Evolutionary conservation across 441 rosid species (phyloP), one percentile per base, ranked within the genome.

Genomic region (Gossypium davidsonii): DNA sequence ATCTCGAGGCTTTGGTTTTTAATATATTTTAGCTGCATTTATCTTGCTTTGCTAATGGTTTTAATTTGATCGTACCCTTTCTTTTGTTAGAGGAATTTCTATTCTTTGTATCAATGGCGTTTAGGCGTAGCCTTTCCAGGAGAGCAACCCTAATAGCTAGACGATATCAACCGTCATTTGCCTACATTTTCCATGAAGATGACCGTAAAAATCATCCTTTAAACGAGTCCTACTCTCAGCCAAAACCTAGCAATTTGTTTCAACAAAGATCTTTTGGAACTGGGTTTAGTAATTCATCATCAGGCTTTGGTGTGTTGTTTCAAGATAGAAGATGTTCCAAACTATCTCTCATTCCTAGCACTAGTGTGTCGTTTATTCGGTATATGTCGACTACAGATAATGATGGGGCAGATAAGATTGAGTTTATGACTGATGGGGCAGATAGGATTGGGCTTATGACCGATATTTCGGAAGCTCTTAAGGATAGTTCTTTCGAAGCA

Each of bases 301-400:
- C 46, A 28, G 79, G 70, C 10, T 37, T 37, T 1, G 73, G 80
- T 31, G 64, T 60, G 67, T 58, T 82, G 48, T 71, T 78, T 51
- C 79, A 42, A 3, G 20, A 76, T 8, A 71, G 82, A 64, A 76
- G 78, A 71, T 69, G 83, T 63, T 73, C 66, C 2, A 77, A 73
- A 53, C 62, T 79, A 8, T 73, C 79, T 70, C 73, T 79, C 56
- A 58, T 71, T 34, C 83, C 89, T 0, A 65, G 85, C 25, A 58
- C 75, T 34, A 91, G 84, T 42, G 68, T 82, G 34, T 80, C 88
- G 3, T 86, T 84, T 76, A 68, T 70, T 44, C 91, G 94, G 51
- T 79, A 86, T 69, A 88, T 92, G 91, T 92, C 94, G 0, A 84
- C 89, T 6, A 57, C 81, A 0, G 79, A 71, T 68, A 88, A 87